These are phyloP conservation scores for Colletotrichum tropicicola DNA, from an alignment of 2,329 filamentous ascomycete genomes.

Conservation along the genomic window DNA sequence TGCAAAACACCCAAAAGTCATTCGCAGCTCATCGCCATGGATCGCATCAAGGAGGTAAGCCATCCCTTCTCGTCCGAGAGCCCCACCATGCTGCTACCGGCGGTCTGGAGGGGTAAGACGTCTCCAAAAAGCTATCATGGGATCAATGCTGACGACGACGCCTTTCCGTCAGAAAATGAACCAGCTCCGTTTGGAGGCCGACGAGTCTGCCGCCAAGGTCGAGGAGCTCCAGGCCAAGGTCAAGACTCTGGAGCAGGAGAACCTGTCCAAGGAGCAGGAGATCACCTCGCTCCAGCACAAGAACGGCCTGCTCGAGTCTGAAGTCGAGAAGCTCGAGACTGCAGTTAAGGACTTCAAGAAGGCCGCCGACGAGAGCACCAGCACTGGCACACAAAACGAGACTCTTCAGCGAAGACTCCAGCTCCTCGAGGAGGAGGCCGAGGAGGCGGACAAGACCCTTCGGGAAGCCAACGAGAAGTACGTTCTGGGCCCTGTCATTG, in stretches of 20 bases:
- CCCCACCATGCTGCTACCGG: conserved; percentile 32
- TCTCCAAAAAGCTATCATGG: conserved; percentile 14
- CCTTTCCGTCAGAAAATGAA: conserved; percentile 81
- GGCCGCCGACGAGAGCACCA: conserved; percentile 82
- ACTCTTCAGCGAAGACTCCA: conserved; percentile 90
- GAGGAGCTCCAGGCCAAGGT: conserved; percentile 89
- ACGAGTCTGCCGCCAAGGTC: conserved; percentile 81
- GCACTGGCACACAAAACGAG: conserved; percentile 89
- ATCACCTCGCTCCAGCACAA: conserved; percentile 97
- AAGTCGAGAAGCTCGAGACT: conserved; percentile 92
- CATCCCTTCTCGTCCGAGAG: conserved; percentile 41
- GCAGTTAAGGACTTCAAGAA: conserved; percentile 89
- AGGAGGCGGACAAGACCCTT: conserved; percentile 94
- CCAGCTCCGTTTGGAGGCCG: conserved; percentile 91
- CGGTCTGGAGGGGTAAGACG: conserved; percentile 33
- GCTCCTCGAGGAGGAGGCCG: conserved; percentile 96
- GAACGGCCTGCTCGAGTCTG: conserved; percentile 87
- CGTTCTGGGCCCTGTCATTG: conserved; percentile 45
- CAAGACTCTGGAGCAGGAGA: conserved; percentile 94
- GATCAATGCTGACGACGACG: conserved; percentile 26
- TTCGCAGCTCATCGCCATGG: conserved; percentile 62
- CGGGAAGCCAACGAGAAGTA: conserved; percentile 99
- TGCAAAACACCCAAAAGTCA: conserved; percentile 34
- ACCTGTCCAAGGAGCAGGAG: conserved; percentile 95
- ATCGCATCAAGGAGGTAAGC: conserved; percentile 90